phyloP scores from a whole-genome alignment of 768 basidiomycete species.

The Boletellus emodensis region DNA sequence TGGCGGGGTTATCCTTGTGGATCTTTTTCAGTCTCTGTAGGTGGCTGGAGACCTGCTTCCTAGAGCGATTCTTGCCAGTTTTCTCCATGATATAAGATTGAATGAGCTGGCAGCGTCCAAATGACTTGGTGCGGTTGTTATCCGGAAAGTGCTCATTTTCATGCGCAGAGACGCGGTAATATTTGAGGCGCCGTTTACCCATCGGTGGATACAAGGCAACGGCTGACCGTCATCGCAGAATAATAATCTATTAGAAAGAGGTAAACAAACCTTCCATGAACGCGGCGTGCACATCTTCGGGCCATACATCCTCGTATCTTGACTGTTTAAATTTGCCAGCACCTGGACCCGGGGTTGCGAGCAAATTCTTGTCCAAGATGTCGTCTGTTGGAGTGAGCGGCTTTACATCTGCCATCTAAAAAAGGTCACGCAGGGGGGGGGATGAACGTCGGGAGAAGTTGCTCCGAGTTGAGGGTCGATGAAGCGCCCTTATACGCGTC shows the following conservation, averaged over 20 bases:
- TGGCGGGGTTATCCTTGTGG: slow-evolving; percentile 29
- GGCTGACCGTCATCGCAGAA: slow-evolving; percentile 20
- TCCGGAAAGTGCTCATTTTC: slow-evolving; percentile 10
- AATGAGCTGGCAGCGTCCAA: slow-evolving; percentile 39
- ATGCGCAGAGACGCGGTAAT: slow-evolving; percentile 23
- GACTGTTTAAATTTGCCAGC: slow-evolving; percentile 26
- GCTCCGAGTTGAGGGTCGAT: not conserved
- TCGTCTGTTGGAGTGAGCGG: slow-evolving; percentile 9
- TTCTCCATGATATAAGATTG: slow-evolving; percentile 37
- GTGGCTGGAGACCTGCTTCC: slow-evolving; percentile 40
- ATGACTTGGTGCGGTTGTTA: slow-evolving; percentile 23
- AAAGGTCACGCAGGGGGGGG: slow-evolving; percentile 11
- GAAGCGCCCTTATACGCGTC: slow-evolving; percentile 14
- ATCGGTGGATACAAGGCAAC: slow-evolving; percentile 32
- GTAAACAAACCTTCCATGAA: slow-evolving; percentile 34
- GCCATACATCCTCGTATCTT: slow-evolving; percentile 34
- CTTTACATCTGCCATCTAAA: slow-evolving; percentile 22
- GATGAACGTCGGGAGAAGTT: slow-evolving; percentile 1
- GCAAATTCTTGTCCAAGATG: not conserved
- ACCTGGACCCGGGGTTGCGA: not conserved
- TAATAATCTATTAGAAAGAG: not conserved
- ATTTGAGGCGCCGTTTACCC: slow-evolving; percentile 35
- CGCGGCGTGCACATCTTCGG: slow-evolving; percentile 33
- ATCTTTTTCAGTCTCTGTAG: slow-evolving; percentile 36
- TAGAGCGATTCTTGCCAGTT: slow-evolving; percentile 36